Conservation (phyloP, 2,329 filamentous ascomycete genomes). For the Mycogone perniciosa region DNA sequence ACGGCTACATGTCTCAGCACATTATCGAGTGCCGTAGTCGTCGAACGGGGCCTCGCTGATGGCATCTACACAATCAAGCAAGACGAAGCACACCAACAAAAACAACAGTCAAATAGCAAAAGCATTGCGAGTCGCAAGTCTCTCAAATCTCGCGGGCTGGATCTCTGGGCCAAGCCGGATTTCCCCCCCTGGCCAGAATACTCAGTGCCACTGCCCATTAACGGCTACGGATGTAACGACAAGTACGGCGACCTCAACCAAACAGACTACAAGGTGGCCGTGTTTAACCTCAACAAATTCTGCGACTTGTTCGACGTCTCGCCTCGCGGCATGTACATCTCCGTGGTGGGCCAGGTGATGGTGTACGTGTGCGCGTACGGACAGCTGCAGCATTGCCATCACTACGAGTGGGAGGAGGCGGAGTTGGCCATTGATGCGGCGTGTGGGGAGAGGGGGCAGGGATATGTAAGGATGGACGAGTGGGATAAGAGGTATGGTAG, state of each 20-base stretch:
- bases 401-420: conserved; percentile 1
- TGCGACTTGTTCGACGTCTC: not conserved
- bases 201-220: not conserved
- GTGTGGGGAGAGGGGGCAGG: not conserved
- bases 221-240: not conserved
- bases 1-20: not conserved
- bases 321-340: not conserved
- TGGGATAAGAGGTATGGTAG: conserved; percentile 1
- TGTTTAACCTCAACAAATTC: not conserved
- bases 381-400: not conserved
- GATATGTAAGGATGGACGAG: not conserved
- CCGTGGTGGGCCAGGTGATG: not conserved
- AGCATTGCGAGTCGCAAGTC: not conserved
- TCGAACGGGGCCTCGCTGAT: not conserved
- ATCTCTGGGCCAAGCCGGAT: not conserved
- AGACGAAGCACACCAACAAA: not conserved
- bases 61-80: not conserved
- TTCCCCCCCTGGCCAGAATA: not conserved
- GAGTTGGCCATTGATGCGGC: not conserved
- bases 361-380: conserved; percentile 1
- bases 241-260: not conserved
- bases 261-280: conserved; percentile 1
- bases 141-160: not conserved
- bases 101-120: not conserved
- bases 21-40: not conserved